These are phyloP conservation scores for Podaxis sp. DNA, from an alignment of 768 basidiomycete species.

Conservation along the genomic window DNA sequence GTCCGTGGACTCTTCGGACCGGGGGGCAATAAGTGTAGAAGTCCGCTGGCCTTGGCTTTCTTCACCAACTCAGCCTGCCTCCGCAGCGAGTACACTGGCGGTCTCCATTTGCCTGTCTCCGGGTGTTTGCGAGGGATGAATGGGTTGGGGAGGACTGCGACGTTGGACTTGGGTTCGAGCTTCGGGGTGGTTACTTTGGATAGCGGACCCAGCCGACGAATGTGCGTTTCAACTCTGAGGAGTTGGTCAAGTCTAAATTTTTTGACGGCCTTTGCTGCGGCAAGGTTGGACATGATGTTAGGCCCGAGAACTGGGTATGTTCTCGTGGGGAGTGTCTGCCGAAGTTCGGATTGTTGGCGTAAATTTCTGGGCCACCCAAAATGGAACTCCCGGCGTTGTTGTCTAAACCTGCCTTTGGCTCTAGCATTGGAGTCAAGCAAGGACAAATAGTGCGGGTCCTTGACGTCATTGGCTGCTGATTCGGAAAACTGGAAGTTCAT, in stretches of 20 bases:
- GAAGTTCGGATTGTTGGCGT: background rate
- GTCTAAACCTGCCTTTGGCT: background rate
- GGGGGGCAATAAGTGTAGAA: constrained; percentile 62
- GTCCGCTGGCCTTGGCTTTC: constrained; percentile 53
- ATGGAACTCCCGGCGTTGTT: background rate
- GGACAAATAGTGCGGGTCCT: background rate
- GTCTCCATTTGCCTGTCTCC: constrained; percentile 62
- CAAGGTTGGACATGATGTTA: constrained; percentile 12
- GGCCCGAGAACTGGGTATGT: background rate
- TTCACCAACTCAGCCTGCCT: constrained; percentile 79
- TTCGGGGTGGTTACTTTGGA: constrained; percentile 36
- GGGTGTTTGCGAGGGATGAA: constrained; percentile 66
- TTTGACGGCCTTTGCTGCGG: constrained; percentile 32
- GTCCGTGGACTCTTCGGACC: constrained; percentile 49
- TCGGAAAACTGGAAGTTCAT: background rate
- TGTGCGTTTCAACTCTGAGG: constrained; percentile 5
- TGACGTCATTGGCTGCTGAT: background rate
- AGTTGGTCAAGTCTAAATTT: constrained; percentile 37
- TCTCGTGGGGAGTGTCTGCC: background rate
- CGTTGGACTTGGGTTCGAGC: constrained; percentile 6
- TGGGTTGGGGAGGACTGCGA: constrained; percentile 51
- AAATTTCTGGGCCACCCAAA: background rate
- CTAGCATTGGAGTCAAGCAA: background rate
- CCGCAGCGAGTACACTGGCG: constrained; percentile 69
- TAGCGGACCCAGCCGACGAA: constrained; percentile 15